A percentile compares a stretch with the other conserved stretches of the same genome.
phyloP scores from a whole-genome alignment of 306 rosid species.

The Senna siamea region DNA sequence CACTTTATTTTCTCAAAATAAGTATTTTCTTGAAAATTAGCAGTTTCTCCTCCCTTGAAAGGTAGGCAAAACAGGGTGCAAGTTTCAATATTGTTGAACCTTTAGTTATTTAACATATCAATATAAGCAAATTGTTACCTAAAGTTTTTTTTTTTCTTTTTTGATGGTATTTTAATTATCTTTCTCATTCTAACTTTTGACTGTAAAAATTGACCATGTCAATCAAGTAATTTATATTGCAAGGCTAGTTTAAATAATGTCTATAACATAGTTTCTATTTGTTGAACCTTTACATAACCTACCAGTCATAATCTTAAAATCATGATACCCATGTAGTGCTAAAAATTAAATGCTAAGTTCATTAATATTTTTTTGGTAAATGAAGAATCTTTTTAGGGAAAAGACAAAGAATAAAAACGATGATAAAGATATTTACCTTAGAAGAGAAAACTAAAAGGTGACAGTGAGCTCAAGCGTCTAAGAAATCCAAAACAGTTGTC shows the following conservation, averaged over 20 bases:
- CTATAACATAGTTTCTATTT: slow-evolving; percentile 11
- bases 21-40: too few relatives aligned
- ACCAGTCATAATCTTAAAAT: slow-evolving; percentile 2
- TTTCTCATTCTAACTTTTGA: background rate
- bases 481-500: background rate
- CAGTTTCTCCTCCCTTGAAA: too few relatives aligned
- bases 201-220: background rate
- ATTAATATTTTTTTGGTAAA: background rate
- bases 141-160: background rate
- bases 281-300: slow-evolving; percentile 1
- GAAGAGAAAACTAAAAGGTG: too few relatives aligned
- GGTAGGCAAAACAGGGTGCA: background rate
- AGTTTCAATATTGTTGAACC: slow-evolving; percentile 18
- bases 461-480: too few relatives aligned
- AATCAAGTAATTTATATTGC: background rate
- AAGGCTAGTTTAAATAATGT: background rate
- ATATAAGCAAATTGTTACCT: background rate
- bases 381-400: background rate
- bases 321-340: slow-evolving; percentile 5
- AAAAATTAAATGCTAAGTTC: background rate
- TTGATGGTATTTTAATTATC: background rate
- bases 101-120: slow-evolving; percentile 10
- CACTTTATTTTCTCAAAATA: too few relatives aligned
- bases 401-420: background rate
- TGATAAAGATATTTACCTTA: background rate